Conservation (phyloP, 2,329 filamentous ascomycete genomes). For the Akanthomyces lecanii region DNA sequence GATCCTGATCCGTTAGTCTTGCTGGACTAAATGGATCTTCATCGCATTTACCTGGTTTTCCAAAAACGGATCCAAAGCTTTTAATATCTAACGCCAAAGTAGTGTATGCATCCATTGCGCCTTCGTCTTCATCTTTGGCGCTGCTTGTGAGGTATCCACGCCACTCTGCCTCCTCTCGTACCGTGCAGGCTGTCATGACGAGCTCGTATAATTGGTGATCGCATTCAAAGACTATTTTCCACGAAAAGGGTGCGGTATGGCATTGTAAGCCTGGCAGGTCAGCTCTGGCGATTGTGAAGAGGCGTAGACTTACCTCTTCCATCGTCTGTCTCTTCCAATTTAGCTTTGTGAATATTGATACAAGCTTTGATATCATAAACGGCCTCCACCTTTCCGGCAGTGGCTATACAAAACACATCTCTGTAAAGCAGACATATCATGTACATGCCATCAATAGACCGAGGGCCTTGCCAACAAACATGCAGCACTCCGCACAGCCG, state of each 20-base stretch:
- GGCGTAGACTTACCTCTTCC: constrained; percentile 55
- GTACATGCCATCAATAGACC: constrained; percentile 69
- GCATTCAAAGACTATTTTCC: constrained; percentile 84
- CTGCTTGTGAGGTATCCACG: constrained; percentile 58
- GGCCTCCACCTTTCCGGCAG: constrained; percentile 57
- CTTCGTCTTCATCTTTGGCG: constrained; percentile 44
- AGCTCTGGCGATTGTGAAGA: background rate
- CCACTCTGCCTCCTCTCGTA: constrained; percentile 78
- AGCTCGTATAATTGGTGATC: constrained; percentile 76
- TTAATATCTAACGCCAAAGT: constrained; percentile 65
- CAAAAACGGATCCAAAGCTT: constrained; percentile 70
- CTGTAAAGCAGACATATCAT: constrained; percentile 83
- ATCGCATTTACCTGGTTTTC: constrained; percentile 55
- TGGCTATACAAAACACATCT: constrained; percentile 72
- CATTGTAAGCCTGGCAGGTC: constrained; percentile 69
- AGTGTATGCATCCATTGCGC: constrained; percentile 47
- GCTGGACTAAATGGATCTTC: background rate
- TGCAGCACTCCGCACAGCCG: constrained; percentile 79
- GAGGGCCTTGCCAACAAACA: constrained; percentile 71
- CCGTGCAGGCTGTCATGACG: constrained; percentile 80
- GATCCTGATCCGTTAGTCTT: constrained; percentile 43
- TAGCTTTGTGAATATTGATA: constrained; percentile 62
- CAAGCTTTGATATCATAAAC: constrained; percentile 72
- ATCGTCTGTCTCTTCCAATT: constrained; percentile 69
- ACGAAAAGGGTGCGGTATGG: constrained; percentile 79